phyloP scores from a whole-genome alignment of 805 yeast genomes.

The Candida coquimbonensis region DNA sequence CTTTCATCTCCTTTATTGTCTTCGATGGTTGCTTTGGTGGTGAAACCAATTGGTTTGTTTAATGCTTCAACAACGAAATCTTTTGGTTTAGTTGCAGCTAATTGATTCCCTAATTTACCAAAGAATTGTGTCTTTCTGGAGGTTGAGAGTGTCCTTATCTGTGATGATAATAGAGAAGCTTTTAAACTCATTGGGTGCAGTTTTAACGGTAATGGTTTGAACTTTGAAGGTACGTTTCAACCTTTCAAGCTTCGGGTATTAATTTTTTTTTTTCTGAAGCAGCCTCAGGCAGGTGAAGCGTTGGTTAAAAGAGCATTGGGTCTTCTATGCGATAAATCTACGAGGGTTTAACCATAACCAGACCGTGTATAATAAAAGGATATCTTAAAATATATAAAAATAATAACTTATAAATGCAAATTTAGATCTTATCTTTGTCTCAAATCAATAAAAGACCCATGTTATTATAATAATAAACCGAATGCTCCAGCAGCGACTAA shows the following conservation, averaged over 20 bases:
- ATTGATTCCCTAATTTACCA: slow-evolving; percentile 28
- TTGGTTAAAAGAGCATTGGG: too few relatives aligned
- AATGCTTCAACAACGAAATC: slow-evolving; percentile 28
- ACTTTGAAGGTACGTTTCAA: too few relatives aligned
- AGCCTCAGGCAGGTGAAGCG: too few relatives aligned
- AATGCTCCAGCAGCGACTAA: slow-evolving; percentile 31
- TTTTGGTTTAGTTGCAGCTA: slow-evolving; percentile 31
- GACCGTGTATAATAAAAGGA: too few relatives aligned
- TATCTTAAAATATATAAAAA: too few relatives aligned
- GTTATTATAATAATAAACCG: slow-evolving; percentile 11
- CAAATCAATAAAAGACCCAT: too few relatives aligned
- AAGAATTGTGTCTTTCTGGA: slow-evolving; percentile 13
- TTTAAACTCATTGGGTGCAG: neutral
- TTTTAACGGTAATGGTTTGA: too few relatives aligned
- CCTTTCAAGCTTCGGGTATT: too few relatives aligned
- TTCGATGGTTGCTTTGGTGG: slow-evolving; percentile 28
- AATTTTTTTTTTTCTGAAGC: neutral
- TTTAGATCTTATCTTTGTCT: too few relatives aligned
- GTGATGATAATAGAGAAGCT: neutral
- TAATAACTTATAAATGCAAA: too few relatives aligned
- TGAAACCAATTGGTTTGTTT: slow-evolving; percentile 41
- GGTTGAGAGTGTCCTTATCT: slow-evolving; percentile 8
- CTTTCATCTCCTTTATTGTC: slow-evolving; percentile 38
- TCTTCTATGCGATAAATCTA: too few relatives aligned
- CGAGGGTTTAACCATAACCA: too few relatives aligned